Evolutionary conservation across 1,284 basidiomycete genomes (phyloP), one percentile per base, ranked within the genome.

Genomic region (Lignosus rhinocerotis): DNA sequence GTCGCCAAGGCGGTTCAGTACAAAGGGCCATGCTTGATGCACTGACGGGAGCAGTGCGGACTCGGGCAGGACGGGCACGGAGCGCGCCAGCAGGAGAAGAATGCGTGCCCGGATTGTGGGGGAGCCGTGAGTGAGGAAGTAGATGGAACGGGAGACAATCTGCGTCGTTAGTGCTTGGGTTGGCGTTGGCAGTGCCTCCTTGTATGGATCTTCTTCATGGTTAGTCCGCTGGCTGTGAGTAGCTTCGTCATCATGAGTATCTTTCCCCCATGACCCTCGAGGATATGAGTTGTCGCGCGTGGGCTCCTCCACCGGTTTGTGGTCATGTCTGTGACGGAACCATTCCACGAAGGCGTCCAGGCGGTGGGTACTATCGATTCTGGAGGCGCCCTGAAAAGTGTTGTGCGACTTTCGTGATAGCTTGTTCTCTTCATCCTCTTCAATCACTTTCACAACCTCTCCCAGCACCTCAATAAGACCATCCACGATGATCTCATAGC

Each of bases 61-160:
- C 64, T 88, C 86, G 0, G 88, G 83, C 19, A 97, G 79, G 9
- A 94, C 86, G 0, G 90, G 82, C 3, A 90, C 84, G 1, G 93
- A 85, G 1, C 84, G 82, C 10, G 83, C 76, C 32, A 97, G 78
- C 12, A 98, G 80, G 2, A 79, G 76, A 32, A 97, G 78, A 50
- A 96, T 92, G 19, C 87, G 85, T 0, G 90, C 85, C 7, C 94
- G 90, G 56, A 97, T 88, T 64, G 88, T 80, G 0, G 94, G 82
- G 3, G 93, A 94, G 1, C 82, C 78, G 66, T 98, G 95, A 0
- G 94, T 94, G 44, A 97, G 82, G 75, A 96, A 96, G 74, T 87
- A 93, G n/a, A 93, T 73, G 0, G 92, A 92, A 51, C 94, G 89
- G 6, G 85, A 80, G 45, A 96, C 85, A 57, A 98, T 95, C 65